phyloP scores from a whole-genome alignment of 129 eudicot species.

The Mikania micrantha region DNA sequence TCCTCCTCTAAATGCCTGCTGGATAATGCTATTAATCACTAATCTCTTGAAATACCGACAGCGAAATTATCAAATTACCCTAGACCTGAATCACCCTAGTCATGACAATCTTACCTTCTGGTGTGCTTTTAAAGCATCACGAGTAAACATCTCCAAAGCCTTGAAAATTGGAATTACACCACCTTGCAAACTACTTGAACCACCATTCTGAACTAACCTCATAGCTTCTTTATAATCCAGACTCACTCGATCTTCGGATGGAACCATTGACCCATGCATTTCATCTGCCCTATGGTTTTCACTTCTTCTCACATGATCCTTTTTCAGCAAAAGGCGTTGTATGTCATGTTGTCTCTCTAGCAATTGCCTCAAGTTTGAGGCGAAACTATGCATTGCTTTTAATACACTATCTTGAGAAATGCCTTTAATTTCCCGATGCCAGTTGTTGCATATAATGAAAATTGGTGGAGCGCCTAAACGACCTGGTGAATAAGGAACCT shows the following conservation, averaged over 20 bases:
- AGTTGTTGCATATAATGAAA: constrained; percentile 69
- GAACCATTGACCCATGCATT: constrained; percentile 39
- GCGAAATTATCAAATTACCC: not conserved
- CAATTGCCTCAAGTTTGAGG: constrained; percentile 49
- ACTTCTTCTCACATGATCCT: constrained; percentile 46
- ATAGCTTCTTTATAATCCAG: constrained; percentile 73
- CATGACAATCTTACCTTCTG: constrained; percentile 56
- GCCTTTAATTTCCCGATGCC: constrained; percentile 65
- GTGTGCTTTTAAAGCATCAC: constrained; percentile 66
- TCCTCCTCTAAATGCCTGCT: no score
- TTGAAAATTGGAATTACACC: constrained; percentile 86
- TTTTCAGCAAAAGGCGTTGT: constrained; percentile 61
- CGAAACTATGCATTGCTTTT: constrained; percentile 63
- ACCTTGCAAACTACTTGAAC: constrained; percentile 81
- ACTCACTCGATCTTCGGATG: constrained; percentile 65
- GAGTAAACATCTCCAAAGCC: constrained; percentile 79
- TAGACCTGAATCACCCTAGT: not conserved
- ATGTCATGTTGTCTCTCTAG: constrained; percentile 78
- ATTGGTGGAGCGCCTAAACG: constrained; percentile 88
- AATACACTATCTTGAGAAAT: constrained; percentile 54
- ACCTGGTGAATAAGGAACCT: constrained; percentile 78
- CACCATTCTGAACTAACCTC: constrained; percentile 69
- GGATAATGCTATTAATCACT: not conserved
- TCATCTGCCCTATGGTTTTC: constrained; percentile 36
- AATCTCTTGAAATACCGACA: not conserved